Base-by-base conservation (phyloP, 2,329 filamentous ascomycete species). In the Nemania abortiva region DNA sequence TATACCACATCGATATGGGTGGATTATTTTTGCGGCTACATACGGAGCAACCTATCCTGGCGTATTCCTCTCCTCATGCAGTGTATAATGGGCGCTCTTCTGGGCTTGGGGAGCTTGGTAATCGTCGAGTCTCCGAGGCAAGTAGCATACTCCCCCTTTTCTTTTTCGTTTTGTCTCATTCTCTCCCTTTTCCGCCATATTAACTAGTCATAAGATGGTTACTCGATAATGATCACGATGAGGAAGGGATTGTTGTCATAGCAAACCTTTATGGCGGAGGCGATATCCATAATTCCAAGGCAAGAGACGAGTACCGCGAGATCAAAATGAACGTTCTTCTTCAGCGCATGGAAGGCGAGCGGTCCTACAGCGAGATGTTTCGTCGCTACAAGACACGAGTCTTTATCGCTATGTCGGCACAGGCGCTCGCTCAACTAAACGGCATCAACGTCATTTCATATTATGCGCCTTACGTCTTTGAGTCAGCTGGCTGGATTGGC, bases 381-480 rank as follows among this genome's bases (percentile, higher is more conserved):
- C 91, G 88, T 77, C 90, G 93, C 71, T 98, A 98, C 84, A 89
- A 87, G 78, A 96, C 92, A 76, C 93, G 96, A 62, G 95, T 98
- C 73, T 94, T 98, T 78, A 98, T 98, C 79, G 96, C 96, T 82
- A 98, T 98, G 96, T 98, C 95, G 39, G 96, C 96, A 3, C 96
- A 98, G 81, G 94, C 91, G 6, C 89, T 99, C 73, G 96, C 96
- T 31, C 96, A 99, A 82, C 89, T 99, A 63, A 98, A 98, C 83
- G 96, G 96, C 73, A 99, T 99, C 84, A 99, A 99, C 82, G 96
- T 99, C 79, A 99, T 99, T 72, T 98, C 95, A 1, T 99, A 98
- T 85, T 99, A 99, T 79, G 96, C 96, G 0, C 96, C 96, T 0
- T 90, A 97, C 65, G 95, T 98, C 18, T 98, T 99, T 77, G 95